phyloP scores from a whole-genome alignment of 768 basidiomycete species.

The Termitomyces sp. region DNA sequence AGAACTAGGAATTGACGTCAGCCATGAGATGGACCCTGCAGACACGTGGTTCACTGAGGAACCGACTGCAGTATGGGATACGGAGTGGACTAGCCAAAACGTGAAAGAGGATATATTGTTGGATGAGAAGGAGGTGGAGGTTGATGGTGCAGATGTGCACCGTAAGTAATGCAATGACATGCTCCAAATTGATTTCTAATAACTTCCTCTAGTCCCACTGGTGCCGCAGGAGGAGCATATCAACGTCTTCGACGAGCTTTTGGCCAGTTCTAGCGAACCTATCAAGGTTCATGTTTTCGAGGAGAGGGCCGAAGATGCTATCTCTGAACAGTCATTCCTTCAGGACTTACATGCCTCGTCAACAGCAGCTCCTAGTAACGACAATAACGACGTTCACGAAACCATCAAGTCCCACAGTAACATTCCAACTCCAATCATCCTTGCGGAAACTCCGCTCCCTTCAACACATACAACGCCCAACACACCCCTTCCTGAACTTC shows the following conservation, averaged over 20 bases:
- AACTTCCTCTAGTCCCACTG: conserved; percentile 7
- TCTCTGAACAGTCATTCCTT: background rate
- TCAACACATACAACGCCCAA: conserved; percentile 9
- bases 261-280: conserved; percentile 4
- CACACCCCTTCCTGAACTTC: conserved; percentile 3
- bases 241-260: conserved; percentile 3
- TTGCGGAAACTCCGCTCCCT: conserved; percentile 2
- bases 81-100: conserved; percentile 6
- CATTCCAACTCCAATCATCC: background rate
- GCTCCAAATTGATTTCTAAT: background rate
- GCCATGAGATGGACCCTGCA: conserved; percentile 9
- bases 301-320: background rate
- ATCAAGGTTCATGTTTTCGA: conserved; percentile 6
- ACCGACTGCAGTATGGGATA: conserved; percentile 12
- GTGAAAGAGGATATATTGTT: conserved; percentile 2
- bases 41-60: conserved; percentile 17
- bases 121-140: background rate
- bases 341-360: background rate
- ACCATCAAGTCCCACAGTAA: background rate
- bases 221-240: conserved; percentile 1
- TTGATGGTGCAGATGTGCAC: conserved; percentile 13
- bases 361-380: conserved; percentile 2
- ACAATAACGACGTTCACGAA: conserved; percentile 9
- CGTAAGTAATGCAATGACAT: background rate
- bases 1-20: conserved; percentile 1